Percentiles rank a stretch among this genome's conserved stretches.
phyloP scores from a whole-genome alignment of 2,329 filamentous ascomycete species.

The Sphaerostilbella broomeana region DNA sequence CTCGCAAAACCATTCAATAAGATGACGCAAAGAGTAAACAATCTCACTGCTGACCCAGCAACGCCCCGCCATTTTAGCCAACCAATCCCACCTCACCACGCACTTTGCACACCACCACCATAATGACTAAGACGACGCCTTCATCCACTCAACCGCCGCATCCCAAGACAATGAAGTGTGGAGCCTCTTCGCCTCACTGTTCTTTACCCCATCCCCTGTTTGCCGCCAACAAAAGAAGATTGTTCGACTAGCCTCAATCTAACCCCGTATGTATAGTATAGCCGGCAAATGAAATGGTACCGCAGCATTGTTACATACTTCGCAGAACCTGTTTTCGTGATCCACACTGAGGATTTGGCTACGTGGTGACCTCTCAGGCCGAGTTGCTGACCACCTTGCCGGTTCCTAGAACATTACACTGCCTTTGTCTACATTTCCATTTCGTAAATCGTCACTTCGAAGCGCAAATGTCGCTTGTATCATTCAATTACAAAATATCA shows the following conservation, averaged over 20 bases:
- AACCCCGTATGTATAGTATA: not conserved
- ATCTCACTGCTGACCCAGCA: constrained; percentile 13
- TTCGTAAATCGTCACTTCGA: not conserved
- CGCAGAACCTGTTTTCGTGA: not conserved
- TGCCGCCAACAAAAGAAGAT: too few relatives aligned
- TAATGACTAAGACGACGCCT: too few relatives aligned
- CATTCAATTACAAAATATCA: too few relatives aligned
- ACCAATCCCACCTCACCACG: constrained; percentile 3
- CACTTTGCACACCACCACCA: not conserved
- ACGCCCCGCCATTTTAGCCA: constrained; percentile 10
- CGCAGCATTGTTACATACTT: not conserved
- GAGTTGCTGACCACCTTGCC: constrained; percentile 5
- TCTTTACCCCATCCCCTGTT: too few relatives aligned
- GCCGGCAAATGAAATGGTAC: too few relatives aligned
- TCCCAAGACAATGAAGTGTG: too few relatives aligned
- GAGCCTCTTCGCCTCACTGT: too few relatives aligned
- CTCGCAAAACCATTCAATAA: too few relatives aligned
- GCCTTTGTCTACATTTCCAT: not conserved
- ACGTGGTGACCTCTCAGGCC: constrained; percentile 10
- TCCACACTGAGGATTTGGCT: constrained; percentile 9
- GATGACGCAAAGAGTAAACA: constrained; percentile 32
- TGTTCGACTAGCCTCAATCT: too few relatives aligned
- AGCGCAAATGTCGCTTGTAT: too few relatives aligned
- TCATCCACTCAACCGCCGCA: too few relatives aligned
- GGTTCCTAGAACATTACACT: not conserved